Evolutionary conservation across 768 basidiomycete genomes (phyloP).

Genomic region (Tulasnella sp.): DNA sequence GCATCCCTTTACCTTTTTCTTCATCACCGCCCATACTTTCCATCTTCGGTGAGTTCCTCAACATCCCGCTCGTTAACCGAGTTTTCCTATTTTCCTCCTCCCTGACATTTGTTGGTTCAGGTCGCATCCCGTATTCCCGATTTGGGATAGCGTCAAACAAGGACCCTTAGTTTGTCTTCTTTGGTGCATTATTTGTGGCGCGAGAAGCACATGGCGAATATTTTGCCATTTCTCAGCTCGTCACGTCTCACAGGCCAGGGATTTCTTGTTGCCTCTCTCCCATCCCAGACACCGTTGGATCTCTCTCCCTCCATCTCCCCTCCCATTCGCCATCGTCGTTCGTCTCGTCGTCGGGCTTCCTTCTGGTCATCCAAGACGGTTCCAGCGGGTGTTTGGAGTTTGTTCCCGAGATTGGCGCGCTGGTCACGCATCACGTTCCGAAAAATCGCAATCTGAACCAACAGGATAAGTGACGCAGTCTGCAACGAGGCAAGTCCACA

Average conservation of each 20-base stretch:
- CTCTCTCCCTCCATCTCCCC: background rate
- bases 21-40: background rate
- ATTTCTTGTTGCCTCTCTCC: background rate
- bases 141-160: background rate
- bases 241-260: background rate
- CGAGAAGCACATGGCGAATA: background rate
- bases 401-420: background rate
- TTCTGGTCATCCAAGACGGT: background rate
- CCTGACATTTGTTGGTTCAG: background rate
- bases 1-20: background rate
- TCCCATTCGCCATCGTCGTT: background rate
- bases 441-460: background rate
- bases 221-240: background rate
- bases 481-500: conserved; percentile 1
- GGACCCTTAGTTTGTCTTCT: background rate
- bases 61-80: background rate
- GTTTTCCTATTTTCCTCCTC: background rate
- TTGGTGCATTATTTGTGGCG: background rate
- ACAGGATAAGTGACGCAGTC: background rate
- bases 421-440: background rate
- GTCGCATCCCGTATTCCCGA: background rate
- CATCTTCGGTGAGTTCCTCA: background rate
- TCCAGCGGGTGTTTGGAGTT: background rate
- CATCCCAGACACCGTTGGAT: background rate
- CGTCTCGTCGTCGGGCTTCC: background rate